These are phyloP conservation scores for Mycothermus thermophilus DNA, from an alignment of 495 filamentous ascomycete species.

Conservation along the genomic window DNA sequence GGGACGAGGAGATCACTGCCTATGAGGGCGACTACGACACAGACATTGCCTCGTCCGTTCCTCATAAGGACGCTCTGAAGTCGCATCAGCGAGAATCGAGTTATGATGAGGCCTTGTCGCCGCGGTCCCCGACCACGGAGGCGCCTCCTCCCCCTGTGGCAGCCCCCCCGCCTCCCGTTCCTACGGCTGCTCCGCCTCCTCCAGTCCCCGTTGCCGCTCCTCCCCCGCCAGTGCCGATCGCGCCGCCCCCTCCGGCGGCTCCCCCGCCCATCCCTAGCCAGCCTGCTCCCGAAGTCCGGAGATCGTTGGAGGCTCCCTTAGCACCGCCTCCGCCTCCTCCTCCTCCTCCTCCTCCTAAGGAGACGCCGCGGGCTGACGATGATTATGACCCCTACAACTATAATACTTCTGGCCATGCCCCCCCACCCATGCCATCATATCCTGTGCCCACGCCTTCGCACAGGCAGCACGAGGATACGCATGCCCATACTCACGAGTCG, in stretches of 20 bases:
- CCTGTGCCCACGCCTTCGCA: constrained; percentile 37
- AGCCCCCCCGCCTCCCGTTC: constrained; percentile 33
- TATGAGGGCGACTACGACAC: constrained; percentile 99
- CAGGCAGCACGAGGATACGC: constrained; percentile 13
- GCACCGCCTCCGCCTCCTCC: constrained; percentile 55
- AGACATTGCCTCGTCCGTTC: constrained; percentile 80
- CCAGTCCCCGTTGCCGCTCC: background rate
- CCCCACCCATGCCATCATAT: constrained; percentile 24
- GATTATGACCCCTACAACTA: constrained; percentile 69
- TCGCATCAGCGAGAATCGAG: constrained; percentile 66
- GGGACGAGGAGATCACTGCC: constrained; percentile 71
- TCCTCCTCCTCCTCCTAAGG: constrained; percentile 38
- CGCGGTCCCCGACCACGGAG: constrained; percentile 33
- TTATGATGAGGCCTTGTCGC: constrained; percentile 38
- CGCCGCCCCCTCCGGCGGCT: too few species aligned
- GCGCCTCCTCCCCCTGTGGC: constrained; percentile 32
- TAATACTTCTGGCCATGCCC: constrained; percentile 25
- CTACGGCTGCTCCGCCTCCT: constrained; percentile 41
- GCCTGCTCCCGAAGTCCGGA: constrained; percentile 32
- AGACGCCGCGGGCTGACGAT: constrained; percentile 37
- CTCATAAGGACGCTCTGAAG: constrained; percentile 84
- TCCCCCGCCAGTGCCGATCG: too few species aligned
- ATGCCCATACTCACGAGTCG: constrained; percentile 13
- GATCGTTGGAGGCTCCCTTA: constrained; percentile 57
- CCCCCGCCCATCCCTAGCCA: constrained; percentile 48